Base-by-base conservation (phyloP, 495 filamentous ascomycete genomes). In the Aspergillus steynii region DNA sequence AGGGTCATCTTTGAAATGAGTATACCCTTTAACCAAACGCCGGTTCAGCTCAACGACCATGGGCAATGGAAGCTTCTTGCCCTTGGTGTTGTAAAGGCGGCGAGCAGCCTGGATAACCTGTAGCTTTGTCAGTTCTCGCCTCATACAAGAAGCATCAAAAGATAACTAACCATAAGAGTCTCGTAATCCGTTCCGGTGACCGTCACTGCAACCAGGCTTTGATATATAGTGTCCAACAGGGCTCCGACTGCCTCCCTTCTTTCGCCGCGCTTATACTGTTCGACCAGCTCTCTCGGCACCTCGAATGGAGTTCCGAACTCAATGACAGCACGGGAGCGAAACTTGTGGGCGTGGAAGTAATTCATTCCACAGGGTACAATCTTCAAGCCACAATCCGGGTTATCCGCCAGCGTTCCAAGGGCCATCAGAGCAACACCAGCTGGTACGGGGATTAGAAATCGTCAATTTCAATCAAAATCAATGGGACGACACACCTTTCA, bases 331-430 rank as follows among this genome's bases (percentile, higher is more conserved):
- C 95, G 84, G 53, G 95, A 99, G 20, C 95, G 88, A 76, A 99
- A 99, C 72, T 98, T 99, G 77, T 99, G 95, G 4, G 95, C 90
- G 75, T 99, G 95, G 77, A 99, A 99, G 75, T 99, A 99, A 70
- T 99, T 99, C 95, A 98, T 98, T 61, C 96, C 96, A 53, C 92
- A 94, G n/a, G 96, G 96, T n/a, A 99, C 90, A 66, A 99, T 98
- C 73, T 91, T 96, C 63, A 99, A 71, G n/a, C 90, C 93, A 70
- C 90, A 97, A 63, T 96, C 83, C 4, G 93, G 95, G 52, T 92
- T 84, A 47, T 90, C 87, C n/a, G 90, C 90, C 31, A 99, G 81
- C 3, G 96, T 91, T 26, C 94, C 95, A 52, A 99, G 84, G 27
- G 95, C 95, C 93, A 99, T 99, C 62, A 99, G 90, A 53, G 95